Conservation (phyloP, 345 rosid species). For the Salix brachista region DNA sequence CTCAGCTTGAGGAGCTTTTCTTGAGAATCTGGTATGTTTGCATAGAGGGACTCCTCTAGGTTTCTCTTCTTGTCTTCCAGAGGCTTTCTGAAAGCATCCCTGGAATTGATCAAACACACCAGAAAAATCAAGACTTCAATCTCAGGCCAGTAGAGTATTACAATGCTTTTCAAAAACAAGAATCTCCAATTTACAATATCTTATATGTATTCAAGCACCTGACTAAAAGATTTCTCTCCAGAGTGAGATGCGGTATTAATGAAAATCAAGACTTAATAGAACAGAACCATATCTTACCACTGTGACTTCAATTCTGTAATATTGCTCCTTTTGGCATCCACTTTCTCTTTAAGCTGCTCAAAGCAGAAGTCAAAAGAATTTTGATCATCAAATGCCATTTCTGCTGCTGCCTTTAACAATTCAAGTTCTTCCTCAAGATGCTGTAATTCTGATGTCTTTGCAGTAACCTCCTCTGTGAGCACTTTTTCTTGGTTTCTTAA, state of each 20-base stretch:
- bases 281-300: constrained; percentile 40
- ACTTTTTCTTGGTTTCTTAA: constrained; percentile 32
- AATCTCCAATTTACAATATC: neutral
- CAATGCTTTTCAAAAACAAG: too few relatives aligned
- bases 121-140: neutral
- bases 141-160: too few relatives aligned
- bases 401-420: constrained; percentile 48
- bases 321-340: constrained; percentile 35
- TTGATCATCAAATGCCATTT: constrained; percentile 47
- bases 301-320: constrained; percentile 42
- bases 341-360: constrained; percentile 44
- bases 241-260: neutral
- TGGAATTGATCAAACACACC: constrained; percentile 19
- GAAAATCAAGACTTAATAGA: neutral
- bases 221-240: neutral
- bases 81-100: constrained; percentile 48
- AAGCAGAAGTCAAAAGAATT: constrained; percentile 45
- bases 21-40: constrained; percentile 45
- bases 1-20: constrained; percentile 54
- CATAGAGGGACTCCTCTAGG: constrained; percentile 53
- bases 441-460: constrained; percentile 36
- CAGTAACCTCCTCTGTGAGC: constrained; percentile 36
- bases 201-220: neutral
- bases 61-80: constrained; percentile 55
- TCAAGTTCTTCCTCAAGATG: constrained; percentile 53